Conservation (phyloP, 805 yeast genomes). For the Candida glaebosa region DNA sequence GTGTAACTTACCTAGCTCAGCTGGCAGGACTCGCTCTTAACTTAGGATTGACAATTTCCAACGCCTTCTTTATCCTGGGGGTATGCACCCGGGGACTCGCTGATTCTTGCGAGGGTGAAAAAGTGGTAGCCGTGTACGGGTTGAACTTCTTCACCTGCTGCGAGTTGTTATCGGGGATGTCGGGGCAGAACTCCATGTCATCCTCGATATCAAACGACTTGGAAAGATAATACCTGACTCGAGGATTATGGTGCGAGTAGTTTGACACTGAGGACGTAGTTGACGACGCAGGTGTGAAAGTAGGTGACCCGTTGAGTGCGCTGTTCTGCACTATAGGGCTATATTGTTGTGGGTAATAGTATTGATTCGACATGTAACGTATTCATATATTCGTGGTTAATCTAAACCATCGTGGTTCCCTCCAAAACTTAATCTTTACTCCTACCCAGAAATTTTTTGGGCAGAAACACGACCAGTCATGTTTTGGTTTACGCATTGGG, state of each 20-base stretch:
- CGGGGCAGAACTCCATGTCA: constrained; percentile 65
- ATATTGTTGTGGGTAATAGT: constrained; percentile 4
- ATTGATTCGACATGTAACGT: not conserved
- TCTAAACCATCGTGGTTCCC: too few species aligned
- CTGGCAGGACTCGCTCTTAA: constrained; percentile 51
- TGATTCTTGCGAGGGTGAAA: constrained; percentile 49
- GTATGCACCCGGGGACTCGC: constrained; percentile 47
- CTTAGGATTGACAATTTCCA: constrained; percentile 63
- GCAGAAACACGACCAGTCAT: too few species aligned
- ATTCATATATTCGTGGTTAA: not conserved
- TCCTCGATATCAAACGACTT: constrained; percentile 62
- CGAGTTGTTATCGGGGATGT: constrained; percentile 37
- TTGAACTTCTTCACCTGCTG: constrained; percentile 49
- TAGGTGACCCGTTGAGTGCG: constrained; percentile 1
- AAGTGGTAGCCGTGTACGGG: constrained; percentile 63
- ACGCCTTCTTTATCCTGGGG: constrained; percentile 55
- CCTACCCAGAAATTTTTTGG: too few species aligned
- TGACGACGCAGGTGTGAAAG: constrained; percentile 3
- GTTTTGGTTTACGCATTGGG: too few species aligned
- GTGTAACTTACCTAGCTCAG: too few species aligned
- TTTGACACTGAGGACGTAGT: constrained; percentile 11
- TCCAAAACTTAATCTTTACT: too few species aligned
- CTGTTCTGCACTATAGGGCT: constrained; percentile 1
- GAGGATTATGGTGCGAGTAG: constrained; percentile 43
- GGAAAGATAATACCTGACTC: constrained; percentile 55